Conservation (phyloP, 257 asterid genomes). For the Cynanchum wilfordii region DNA sequence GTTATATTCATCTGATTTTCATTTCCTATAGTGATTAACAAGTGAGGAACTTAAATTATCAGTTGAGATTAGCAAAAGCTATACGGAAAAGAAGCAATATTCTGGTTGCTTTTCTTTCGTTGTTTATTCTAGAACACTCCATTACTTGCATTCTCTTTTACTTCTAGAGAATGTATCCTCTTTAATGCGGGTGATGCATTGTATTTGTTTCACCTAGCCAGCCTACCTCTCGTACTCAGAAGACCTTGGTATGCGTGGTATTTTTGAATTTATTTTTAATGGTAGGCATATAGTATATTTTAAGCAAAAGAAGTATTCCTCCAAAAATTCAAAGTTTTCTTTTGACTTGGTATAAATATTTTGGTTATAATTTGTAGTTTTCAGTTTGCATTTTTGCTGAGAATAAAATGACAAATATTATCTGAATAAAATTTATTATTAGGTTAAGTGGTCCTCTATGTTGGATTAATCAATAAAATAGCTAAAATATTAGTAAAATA, state of each 20-base stretch:
- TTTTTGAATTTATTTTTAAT: background rate
- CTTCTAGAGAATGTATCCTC: too few relatives aligned
- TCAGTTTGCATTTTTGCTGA: background rate
- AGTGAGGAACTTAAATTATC: background rate
- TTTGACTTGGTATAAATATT: too few relatives aligned
- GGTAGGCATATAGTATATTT: background rate
- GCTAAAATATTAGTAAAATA: background rate
- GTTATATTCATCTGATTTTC: background rate
- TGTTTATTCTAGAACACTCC: background rate
- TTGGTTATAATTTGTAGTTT: too few relatives aligned
- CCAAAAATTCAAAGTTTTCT: too few relatives aligned
- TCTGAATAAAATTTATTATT: background rate
- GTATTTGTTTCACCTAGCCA: background rate
- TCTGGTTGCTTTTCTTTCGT: background rate
- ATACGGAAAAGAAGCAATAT: background rate
- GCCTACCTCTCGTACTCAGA: background rate
- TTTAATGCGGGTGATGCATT: too few relatives aligned
- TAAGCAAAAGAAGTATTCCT: background rate
- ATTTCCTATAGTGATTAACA: background rate
- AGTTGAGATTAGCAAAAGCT: background rate
- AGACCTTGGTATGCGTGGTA: background rate
- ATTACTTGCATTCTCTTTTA: background rate
- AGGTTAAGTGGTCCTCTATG: too few relatives aligned
- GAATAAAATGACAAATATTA: background rate
- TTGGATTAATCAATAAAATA: too few relatives aligned